A percentile compares a stretch with the other conserved stretches of the same genome.
These are phyloP conservation scores for Orbilia oligospora DNA, from an alignment of 2,329 filamentous ascomycete species.

Conservation along the genomic window DNA sequence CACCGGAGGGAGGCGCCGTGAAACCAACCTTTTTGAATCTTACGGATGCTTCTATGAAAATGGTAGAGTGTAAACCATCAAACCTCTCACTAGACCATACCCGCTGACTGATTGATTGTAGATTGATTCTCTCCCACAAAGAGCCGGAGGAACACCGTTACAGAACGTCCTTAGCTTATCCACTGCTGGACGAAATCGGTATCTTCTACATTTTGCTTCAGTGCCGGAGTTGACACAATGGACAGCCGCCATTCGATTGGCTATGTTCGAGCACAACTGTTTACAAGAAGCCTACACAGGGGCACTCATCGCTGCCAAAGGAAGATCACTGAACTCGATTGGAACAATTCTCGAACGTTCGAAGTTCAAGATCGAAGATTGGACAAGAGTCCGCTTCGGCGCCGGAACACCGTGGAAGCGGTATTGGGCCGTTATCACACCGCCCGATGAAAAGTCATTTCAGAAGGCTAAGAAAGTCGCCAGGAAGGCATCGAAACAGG, in stretches of 20 bases:
- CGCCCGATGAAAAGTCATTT: constrained; percentile 93
- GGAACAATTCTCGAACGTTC: constrained; percentile 87
- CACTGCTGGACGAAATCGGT: constrained; percentile 94
- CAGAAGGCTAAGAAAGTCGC: constrained; percentile 85
- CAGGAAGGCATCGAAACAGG: constrained; percentile 81
- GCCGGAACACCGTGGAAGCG: constrained; percentile 95
- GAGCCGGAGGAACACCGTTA: constrained; percentile 80
- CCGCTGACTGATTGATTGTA: constrained; percentile 68
- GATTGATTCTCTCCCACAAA: constrained; percentile 91
- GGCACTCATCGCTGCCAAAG: constrained; percentile 94
- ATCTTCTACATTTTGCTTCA: constrained; percentile 95
- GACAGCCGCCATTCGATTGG: constrained; percentile 92
- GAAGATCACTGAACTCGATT: constrained; percentile 89
- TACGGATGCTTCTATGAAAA: constrained; percentile 97
- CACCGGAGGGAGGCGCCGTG: constrained; percentile 68
- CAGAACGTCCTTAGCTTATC: constrained; percentile 97
- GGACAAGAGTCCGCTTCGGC: constrained; percentile 94
- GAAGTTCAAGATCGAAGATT: constrained; percentile 84
- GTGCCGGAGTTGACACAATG: constrained; percentile 93
- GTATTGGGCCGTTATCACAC: constrained; percentile 95
- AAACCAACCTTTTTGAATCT: constrained; percentile 95
- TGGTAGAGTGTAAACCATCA: constrained; percentile 74
- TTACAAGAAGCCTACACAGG: constrained; percentile 97
- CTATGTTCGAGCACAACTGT: constrained; percentile 93
- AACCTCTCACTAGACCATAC: constrained; percentile 51